Percentiles rank a stretch among this genome's conserved stretches.
phyloP scores from a whole-genome alignment of 192 early-diverging fungal species.

The Backusella tuberculispora region DNA sequence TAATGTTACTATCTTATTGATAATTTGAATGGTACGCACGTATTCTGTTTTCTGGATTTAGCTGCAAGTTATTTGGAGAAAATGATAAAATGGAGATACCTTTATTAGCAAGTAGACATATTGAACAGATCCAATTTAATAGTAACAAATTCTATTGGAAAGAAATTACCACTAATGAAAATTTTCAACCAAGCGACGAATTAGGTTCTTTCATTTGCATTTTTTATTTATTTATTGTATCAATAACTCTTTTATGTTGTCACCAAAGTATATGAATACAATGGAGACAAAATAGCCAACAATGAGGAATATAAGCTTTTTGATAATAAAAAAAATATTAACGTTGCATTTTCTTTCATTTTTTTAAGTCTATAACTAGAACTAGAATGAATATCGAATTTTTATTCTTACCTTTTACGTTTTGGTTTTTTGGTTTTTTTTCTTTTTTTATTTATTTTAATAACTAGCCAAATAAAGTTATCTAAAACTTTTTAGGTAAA shows the following conservation, averaged over 20 bases:
- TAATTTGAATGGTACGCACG: background rate
- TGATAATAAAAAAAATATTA: too few relatives aligned
- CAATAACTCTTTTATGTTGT: background rate
- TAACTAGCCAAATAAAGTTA: background rate
- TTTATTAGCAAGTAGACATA: constrained; percentile 1
- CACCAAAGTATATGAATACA: background rate
- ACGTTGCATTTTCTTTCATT: too few relatives aligned
- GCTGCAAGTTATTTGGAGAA: background rate
- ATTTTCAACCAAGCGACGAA: constrained; percentile 5
- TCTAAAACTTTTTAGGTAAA: constrained; percentile 6
- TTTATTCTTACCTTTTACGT: too few relatives aligned
- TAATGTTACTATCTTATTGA: constrained; percentile 7
- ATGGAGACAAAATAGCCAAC: too few relatives aligned
- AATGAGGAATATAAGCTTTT: too few relatives aligned
- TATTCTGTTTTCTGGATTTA: constrained; percentile 13
- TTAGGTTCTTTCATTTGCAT: background rate
- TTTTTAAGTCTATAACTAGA: too few relatives aligned
- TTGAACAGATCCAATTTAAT: constrained; percentile 11
- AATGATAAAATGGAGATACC: background rate
- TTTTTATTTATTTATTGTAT: background rate
- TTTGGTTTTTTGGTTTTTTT: background rate
- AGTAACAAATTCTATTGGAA: background rate
- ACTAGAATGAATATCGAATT: too few relatives aligned
- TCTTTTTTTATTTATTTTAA: background rate
- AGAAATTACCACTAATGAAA: background rate